Percentiles rank a stretch among this genome's conserved stretches.
Conservation (phyloP, 164 flowering plant species). For the Platanus orientalis region DNA sequence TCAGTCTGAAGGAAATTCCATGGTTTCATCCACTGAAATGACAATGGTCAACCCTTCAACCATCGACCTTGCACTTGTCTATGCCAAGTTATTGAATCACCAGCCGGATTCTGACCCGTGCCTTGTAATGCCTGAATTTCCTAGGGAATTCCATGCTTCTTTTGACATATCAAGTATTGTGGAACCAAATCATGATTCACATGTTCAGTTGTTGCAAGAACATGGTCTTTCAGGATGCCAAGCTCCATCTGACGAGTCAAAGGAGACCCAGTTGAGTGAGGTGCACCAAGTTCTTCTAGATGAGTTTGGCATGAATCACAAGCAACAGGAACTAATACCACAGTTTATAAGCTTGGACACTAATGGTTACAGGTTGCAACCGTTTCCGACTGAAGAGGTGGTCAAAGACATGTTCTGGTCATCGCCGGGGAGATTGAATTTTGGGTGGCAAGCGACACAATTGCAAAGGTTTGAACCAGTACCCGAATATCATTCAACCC, state of each 20-base stretch:
- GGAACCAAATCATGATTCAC: slow-evolving; percentile 2
- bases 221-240: slow-evolving; percentile 6
- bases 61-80: slow-evolving; percentile 56
- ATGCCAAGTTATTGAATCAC: slow-evolving; percentile 48
- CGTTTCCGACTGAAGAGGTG: slow-evolving; percentile 28
- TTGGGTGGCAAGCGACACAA: slow-evolving; percentile 10
- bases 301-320: slow-evolving; percentile 15
- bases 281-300: slow-evolving; percentile 11
- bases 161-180: slow-evolving; percentile 6
- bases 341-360: slow-evolving; percentile 3
- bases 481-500: slow-evolving; percentile 1
- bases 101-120: slow-evolving; percentile 9
- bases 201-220: slow-evolving; percentile 4
- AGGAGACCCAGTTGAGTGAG: slow-evolving; percentile 9
- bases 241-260: slow-evolving; percentile 3
- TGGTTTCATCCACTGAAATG: too few species aligned
- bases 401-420: slow-evolving; percentile 17
- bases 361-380: slow-evolving; percentile 25
- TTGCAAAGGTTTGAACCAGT: slow-evolving; percentile 12
- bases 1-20: too few species aligned
- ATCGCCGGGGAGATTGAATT: slow-evolving; percentile 6
- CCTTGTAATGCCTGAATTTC: slow-evolving; percentile 13
- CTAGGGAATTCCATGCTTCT: slow-evolving; percentile 17
- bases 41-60: too few species aligned
- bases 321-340: slow-evolving; percentile 12